Conservation (phyloP, 176 grass and related monocot genomes). For the Cenchrus purpureus region DNA sequence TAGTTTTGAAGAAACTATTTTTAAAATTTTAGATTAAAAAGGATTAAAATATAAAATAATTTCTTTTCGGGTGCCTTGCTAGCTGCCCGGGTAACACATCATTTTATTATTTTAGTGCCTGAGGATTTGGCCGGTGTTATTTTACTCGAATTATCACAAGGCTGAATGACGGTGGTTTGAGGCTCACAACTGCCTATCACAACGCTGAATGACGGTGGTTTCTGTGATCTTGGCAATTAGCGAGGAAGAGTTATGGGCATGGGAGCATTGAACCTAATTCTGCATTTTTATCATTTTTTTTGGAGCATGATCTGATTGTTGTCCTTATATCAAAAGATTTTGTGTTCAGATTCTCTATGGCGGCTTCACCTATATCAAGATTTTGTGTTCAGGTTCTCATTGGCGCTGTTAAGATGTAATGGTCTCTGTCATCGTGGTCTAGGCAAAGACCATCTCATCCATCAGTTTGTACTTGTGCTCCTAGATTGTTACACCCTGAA, state of each 20-base stretch:
- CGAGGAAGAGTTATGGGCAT: not conserved
- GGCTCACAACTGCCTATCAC: not conserved
- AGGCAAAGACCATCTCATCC: not conserved
- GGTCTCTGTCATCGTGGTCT: no score
- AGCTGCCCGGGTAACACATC: not conserved
- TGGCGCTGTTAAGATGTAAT: no score
- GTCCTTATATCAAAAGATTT: not conserved
- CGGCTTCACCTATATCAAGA: not conserved
- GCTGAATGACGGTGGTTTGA: not conserved
- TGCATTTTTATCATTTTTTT: not conserved
- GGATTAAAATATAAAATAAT: no score
- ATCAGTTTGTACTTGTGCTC: not conserved
- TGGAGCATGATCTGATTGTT: not conserved
- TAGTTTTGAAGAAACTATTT: no score
- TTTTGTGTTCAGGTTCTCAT: no score
- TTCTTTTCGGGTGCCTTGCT: not conserved
- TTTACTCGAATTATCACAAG: not conserved
- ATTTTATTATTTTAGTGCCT: no score
- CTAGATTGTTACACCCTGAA: not conserved
- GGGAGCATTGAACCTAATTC: not conserved
- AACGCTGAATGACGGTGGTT: not conserved
- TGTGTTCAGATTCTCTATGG: conserved; percentile 17
- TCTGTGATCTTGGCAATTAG: not conserved
- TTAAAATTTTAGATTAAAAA: no score
- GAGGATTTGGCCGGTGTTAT: not conserved